Base-by-base conservation (phyloP, 163 green algal species). In the Chlamydomonas reinhardtii region DNA sequence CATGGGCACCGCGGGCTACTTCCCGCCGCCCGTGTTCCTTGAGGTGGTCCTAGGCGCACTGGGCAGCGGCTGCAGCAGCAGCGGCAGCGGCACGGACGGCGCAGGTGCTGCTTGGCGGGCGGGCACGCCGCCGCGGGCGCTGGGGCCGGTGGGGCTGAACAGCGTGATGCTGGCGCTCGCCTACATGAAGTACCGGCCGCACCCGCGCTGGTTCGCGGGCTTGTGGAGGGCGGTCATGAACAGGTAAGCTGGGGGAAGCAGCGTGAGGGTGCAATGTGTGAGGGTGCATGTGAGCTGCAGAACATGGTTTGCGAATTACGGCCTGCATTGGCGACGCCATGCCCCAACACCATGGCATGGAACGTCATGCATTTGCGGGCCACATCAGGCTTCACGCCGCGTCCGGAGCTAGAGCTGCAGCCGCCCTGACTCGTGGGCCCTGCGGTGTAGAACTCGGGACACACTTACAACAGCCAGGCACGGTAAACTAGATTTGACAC, bases 321-420 rank as follows among this genome's bases (percentile, higher is more conserved):
- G 62, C 48, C 48, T 19, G 48, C 48, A 56, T 56, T 83, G 61
- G 61, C 76, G 34, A 74, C 76, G 15, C 39, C 25, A 34, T 61
- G 76, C 39, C 34, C 34, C 31, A 24, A 20, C 31, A 61, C 31
- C 74, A 22, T 39, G 62, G 56, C 34, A 20, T 31, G 24, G 32
- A 14, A 74, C 15, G 76, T 74, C n/a, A 83, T 83, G 76, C 76
- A 83, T 72, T 83, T 56, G 62, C 35, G n/a, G 76, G 76, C 25
- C 4, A 83, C 37, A 83, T 6, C 32, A 52, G 24, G 54, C 35
- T 35, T 71, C 29, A 2, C 20, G 64, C 62, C 52, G 11, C 37
- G 35, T 48, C 76, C 76, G 35, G 62, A 64, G n/a, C 76, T 83
- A 83, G 76, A 73, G 76, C 76, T 83, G 76, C 76, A 52, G 75